Evolutionary conservation across 2,329 filamentous ascomycete species (phyloP).

Genomic region (Curvularia lunata): DNA sequence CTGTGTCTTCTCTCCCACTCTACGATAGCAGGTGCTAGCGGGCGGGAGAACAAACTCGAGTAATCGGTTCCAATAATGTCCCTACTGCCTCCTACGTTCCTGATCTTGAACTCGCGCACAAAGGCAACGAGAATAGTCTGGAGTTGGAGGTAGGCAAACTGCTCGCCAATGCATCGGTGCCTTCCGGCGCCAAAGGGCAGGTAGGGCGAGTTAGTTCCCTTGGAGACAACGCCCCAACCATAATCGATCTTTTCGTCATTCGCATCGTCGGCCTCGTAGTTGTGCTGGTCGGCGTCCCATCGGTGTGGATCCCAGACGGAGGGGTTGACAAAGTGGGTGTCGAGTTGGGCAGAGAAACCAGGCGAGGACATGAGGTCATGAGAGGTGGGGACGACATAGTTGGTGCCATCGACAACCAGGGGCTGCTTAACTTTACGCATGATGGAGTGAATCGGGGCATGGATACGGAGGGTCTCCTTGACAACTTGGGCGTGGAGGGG

Average conservation of each 20-base stretch:
- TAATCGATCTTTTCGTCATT: conserved; percentile 81
- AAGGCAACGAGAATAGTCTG: conserved; percentile 81
- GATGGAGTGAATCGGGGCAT: conserved; percentile 94
- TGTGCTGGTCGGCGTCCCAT: conserved; percentile 71
- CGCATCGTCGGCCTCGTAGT: conserved; percentile 64
- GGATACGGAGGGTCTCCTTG: conserved; percentile 89
- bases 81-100: conserved; percentile 73
- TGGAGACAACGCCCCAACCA: conserved; percentile 90
- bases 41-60: conserved; percentile 57
- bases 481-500: conserved; percentile 83
- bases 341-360: conserved; percentile 76
- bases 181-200: conserved; percentile 92
- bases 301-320: conserved; percentile 87
- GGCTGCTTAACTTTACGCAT: conserved; percentile 90
- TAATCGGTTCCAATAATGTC: conserved; percentile 74
- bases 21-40: conserved; percentile 60
- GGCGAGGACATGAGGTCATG: conserved; percentile 86
- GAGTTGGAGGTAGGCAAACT: conserved; percentile 92
- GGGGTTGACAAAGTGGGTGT: conserved; percentile 81
- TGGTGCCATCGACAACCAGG: conserved; percentile 81
- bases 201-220: conserved; percentile 88
- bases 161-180: conserved; percentile 94
- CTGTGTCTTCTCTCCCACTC: conserved; percentile 73
- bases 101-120: conserved; percentile 80
- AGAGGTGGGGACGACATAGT: conserved; percentile 78